Evolutionary conservation across 139 green algal genomes (phyloP).

Genomic region (Limnomonas spitsbergensis): DNA sequence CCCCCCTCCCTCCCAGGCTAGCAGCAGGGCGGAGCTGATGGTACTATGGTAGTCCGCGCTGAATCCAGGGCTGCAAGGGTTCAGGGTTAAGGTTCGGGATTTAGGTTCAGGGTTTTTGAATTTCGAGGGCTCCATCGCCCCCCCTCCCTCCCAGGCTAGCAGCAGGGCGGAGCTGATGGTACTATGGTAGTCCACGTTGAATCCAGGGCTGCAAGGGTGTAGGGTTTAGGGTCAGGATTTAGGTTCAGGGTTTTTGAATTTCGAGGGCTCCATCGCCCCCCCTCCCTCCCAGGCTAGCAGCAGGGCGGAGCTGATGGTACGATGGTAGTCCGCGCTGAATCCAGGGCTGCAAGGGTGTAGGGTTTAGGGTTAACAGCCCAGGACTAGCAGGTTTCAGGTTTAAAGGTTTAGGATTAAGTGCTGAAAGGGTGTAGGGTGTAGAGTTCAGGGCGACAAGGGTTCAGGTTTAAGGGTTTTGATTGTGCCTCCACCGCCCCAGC

Average conservation of each 20-base stretch:
- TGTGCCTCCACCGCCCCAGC: conserved; percentile 18
- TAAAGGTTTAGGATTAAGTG: too few relatives aligned
- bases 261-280: conserved; percentile 2
- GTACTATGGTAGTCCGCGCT: neutral
- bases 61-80: too few relatives aligned
- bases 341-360: too few relatives aligned
- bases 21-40: conserved; percentile 5
- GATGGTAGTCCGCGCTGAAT: too few relatives aligned
- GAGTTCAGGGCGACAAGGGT: too few relatives aligned
- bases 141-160: neutral
- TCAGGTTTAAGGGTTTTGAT: conserved; percentile 55
- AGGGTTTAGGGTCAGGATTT: too few relatives aligned
- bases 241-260: conserved; percentile 53
- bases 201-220: too few relatives aligned
- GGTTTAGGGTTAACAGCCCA: too few relatives aligned
- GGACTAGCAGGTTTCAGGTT: too few relatives aligned
- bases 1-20: neutral
- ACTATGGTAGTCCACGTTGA: neutral
- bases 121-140: conserved; percentile 18
- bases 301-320: conserved; percentile 3
- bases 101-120: conserved; percentile 53
- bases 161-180: conserved; percentile 8
- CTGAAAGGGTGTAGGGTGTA: too few relatives aligned
- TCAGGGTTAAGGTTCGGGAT: too few relatives aligned
- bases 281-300: conserved; percentile 5